These are phyloP conservation scores for Vachellia pachyceras DNA, from an alignment of 306 rosid species.

Conservation along the genomic window DNA sequence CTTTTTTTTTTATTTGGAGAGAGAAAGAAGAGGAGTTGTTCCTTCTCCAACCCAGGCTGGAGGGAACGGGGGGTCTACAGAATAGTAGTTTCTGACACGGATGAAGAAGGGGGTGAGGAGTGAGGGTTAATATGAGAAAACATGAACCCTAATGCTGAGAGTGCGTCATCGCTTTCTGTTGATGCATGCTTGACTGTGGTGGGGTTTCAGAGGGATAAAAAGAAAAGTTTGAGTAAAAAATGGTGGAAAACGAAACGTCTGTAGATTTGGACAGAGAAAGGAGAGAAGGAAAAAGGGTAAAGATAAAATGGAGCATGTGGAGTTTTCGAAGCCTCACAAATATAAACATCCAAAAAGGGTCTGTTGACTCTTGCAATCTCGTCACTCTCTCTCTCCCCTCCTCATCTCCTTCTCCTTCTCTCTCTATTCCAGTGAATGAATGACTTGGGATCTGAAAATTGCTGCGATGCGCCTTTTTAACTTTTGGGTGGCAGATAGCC, in stretches of 20 bases:
- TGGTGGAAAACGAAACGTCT: neutral
- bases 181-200: constrained; percentile 1
- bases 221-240: neutral
- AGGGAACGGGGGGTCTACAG: neutral
- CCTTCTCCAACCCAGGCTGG: neutral
- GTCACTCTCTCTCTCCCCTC: neutral
- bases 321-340: constrained; percentile 11
- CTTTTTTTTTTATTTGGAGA: neutral
- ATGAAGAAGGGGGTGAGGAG: neutral
- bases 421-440: neutral
- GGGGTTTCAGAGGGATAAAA: neutral
- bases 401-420: neutral
- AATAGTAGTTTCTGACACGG: neutral
- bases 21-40: neutral
- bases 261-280: constrained; percentile 6
- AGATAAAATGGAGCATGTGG: constrained; percentile 15
- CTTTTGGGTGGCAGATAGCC: neutral
- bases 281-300: neutral
- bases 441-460: constrained; percentile 12
- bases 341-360: neutral
- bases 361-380: constrained; percentile 13
- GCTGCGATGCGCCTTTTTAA: neutral
- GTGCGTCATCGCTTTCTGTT: neutral
- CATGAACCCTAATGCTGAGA: neutral
- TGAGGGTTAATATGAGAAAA: neutral